Conservation (phyloP, 345 rosid species). For the Limnanthes douglasii region DNA sequence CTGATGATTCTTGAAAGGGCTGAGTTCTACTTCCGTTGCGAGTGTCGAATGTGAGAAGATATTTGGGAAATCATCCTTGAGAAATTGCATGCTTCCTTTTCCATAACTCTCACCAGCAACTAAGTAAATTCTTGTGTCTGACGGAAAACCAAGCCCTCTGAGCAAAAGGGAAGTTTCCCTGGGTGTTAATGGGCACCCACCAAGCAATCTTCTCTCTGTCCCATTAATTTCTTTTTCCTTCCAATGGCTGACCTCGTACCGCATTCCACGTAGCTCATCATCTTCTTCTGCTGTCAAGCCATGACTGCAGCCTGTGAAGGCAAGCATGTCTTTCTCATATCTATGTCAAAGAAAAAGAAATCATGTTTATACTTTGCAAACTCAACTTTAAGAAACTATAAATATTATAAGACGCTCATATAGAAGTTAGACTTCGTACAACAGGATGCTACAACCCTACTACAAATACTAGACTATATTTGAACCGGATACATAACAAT, state of each 20-base stretch:
- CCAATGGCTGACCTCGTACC: conserved; percentile 80
- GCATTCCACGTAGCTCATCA: conserved; percentile 63
- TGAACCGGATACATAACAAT: too few species aligned
- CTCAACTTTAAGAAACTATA: background rate
- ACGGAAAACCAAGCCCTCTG: conserved; percentile 62
- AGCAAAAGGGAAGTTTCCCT: conserved; percentile 87
- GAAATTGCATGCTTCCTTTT: conserved; percentile 66
- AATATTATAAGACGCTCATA: background rate
- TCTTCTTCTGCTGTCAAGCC: conserved; percentile 69
- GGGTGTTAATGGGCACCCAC: conserved; percentile 89
- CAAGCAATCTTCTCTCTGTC: conserved; percentile 76
- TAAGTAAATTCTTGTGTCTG: conserved; percentile 70
- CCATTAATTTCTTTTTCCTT: conserved; percentile 92
- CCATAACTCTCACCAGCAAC: conserved; percentile 98
- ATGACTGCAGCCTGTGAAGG: conserved; percentile 96
- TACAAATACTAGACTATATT: too few species aligned
- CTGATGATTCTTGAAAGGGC: conserved; percentile 65
- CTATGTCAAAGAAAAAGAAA: conserved; percentile 15
- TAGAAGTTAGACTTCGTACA: background rate
- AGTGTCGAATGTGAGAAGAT: conserved; percentile 84
- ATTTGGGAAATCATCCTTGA: conserved; percentile 47
- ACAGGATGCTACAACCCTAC: conserved; percentile 3
- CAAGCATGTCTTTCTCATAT: conserved; percentile 97
- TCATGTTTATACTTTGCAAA: background rate
- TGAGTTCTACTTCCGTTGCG: conserved; percentile 54